Evolutionary conservation across 2,329 filamentous ascomycete genomes (phyloP), one percentile per base, ranked within the genome.

Genomic region (Aspergillus japonicus): DNA sequence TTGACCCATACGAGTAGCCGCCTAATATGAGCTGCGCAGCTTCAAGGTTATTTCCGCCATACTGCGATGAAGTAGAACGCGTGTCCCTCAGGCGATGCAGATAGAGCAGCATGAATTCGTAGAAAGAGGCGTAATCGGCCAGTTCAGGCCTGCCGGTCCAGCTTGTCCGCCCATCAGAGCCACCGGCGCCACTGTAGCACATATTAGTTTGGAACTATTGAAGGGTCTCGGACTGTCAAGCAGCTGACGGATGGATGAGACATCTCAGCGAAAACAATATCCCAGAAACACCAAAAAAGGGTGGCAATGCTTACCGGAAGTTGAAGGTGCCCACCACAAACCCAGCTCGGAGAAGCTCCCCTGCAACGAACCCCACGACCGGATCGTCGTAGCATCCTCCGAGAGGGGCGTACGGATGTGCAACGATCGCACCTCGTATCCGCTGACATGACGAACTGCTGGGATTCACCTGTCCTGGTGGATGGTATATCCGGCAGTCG

Each of bases 1-100:
- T 84, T 4, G 92, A 91, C 48, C 95, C 95, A 73, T 97, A 97
- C 0, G 92, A 96, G 73, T 97, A 97, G 12, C 93, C 93, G 2
- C 85, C 89, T 6, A 95, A 80, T 5, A 96, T 67, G 0, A 88
- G 63, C 35, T 70, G 67, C 14, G 77, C 63, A 1, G 60, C 47
- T 6, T 19, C 44, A 7, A n/a, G 24, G 21, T 31, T 23, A 7
- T n/a, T 10, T 14, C n/a, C 8, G 16, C 12, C 26, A 26, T 39
- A 19, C 23, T 12, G 16, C 21, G 31, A 48, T 21, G 16, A n/a
- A 8, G 21, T 47, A 14, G 52, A 51, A 24, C 29, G 21, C 49
- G 29, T 53, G 19, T 33, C 31, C 23, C 82, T 76, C 59, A 92
- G 78, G 57, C 81, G 78, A 63, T 88, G 83, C 47, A 92, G 76